Evolutionary conservation across 1,284 basidiomycete species (phyloP), one percentile per base, ranked within the genome.

Genomic region (Grifola frondosa): DNA sequence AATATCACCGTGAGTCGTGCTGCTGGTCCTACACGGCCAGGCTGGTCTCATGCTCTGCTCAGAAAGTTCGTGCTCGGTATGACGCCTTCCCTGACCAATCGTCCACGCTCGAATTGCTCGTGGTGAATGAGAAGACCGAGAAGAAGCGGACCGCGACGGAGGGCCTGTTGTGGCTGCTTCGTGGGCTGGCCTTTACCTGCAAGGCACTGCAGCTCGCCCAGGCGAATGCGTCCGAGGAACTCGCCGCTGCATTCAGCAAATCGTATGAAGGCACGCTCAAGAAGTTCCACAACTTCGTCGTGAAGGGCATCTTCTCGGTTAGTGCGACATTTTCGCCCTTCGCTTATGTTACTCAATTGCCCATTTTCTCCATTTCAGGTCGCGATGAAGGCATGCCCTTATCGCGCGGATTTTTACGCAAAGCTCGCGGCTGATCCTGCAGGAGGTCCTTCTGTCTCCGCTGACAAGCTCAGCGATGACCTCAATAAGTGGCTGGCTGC

Each of bases 361-460:
- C 25, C 29, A 29, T 31, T 28, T 36, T 19, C 31, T 37, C 29
- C 40, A 15, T 33, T 34, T 34, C 60, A 94, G 90, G 79, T 95
- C 34, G 96, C 96, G 5, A 93, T 99, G 91, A 97, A 89, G 61
- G 93, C 95, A 0, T 97, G 94, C 71, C 96, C 96, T 0, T 91
- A 91, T 68, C 89, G 95, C 47, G 80, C 76, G 13, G 85, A 85
- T 56, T 96, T 99, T 68, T 97, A 94, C 67, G 72, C 74, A 34
- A 97, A 97, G 67, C 80, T 99, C 35, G 90, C 90, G 16, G 74
- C 81, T 5, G 84, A 87, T 52, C 78, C 81, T 21, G 65, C 65
- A 9, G 79, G 81, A 2, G 80, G 78, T 5, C 59, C 67, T 7
- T 49, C 78, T 17, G 74, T 72, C 33, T 73, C 88, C 3, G 69